Base-by-base conservation (phyloP, 2,329 filamentous ascomycete species). In the Daldinia sp. region DNA sequence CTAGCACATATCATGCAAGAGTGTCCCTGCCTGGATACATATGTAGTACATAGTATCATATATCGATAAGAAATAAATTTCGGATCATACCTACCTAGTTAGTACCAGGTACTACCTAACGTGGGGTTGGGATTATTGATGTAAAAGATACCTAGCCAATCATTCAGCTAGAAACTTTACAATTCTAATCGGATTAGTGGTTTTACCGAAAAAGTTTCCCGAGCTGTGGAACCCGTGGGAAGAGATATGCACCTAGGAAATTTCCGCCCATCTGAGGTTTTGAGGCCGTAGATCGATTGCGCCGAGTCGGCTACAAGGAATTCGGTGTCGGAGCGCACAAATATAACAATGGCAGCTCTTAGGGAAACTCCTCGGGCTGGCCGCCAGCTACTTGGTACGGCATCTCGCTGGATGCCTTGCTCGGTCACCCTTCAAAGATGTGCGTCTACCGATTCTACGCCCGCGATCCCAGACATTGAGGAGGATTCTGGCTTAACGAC, bases 381-480 rank as follows among this genome's bases (percentile, higher is more conserved):
- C 29, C 70, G 68, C 30, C 71, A 70, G 30, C 56, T 75, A 21
- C 53, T 75, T 47, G 64, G 62, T 48, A 55, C 66, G 2, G 60
- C 63, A 11, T 67, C 73, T 11, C 66, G 56, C 54, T 68, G 67
- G 58, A 68, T 68, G 59, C 63, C 72, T 37, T 66, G 58, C 47
- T 43, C 68, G 32, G 32, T 66, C 2, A 61, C 56, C 30, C 43
- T 74, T 51, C 75, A 75, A 61, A 77, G 82, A 74, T 82, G 80
- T 71, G 78, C 78, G 59, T 85, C 83, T n/a, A 81, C 80, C 45
- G 76, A 79, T 63, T 77, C 77, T 61, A 50, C 61, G 39, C 70
- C 78, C 9, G 73, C 70, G 32, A 74, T 85, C 37, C 70, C 75
- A 47, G 84, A 86, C 63, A 78, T 87, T 63, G 85, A 87, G 70